phyloP scores from a whole-genome alignment of 31 red algal species.

The Asparagopsis taxiformis region DNA sequence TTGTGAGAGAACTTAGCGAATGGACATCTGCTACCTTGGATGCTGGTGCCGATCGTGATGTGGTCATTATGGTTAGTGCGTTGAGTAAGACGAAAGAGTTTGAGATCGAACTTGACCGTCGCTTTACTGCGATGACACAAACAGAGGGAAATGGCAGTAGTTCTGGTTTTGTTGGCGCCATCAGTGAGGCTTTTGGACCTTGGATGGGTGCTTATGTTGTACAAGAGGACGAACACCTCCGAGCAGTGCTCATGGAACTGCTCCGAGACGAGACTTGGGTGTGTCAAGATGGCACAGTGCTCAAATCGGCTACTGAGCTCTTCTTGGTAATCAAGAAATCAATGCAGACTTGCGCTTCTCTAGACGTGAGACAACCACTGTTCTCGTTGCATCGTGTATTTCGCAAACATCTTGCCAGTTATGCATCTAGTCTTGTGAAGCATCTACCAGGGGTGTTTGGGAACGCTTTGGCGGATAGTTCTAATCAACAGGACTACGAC shows the following conservation, averaged over 20 bases:
- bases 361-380: constrained; percentile 82
- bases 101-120: constrained; percentile 81
- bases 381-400: constrained; percentile 91
- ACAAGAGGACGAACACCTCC: constrained; percentile 82
- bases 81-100: constrained; percentile 83
- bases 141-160: background rate
- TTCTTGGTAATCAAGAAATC: constrained; percentile 92
- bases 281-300: constrained; percentile 65
- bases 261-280: constrained; percentile 78
- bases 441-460: constrained; percentile 38
- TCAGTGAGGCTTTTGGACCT: constrained; percentile 84
- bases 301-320: constrained; percentile 76
- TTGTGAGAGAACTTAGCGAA: constrained; percentile 45
- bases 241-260: constrained; percentile 46
- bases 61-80: constrained; percentile 79
- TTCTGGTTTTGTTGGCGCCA: constrained; percentile 61
- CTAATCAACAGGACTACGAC: constrained; percentile 31
- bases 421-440: constrained; percentile 68
- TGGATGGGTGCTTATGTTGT: constrained; percentile 94
- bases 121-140: constrained; percentile 43
- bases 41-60: constrained; percentile 62
- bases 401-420: constrained; percentile 67
- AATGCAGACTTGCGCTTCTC: constrained; percentile 81
- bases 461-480: constrained; percentile 54
- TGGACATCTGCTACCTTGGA: constrained; percentile 53